Evolutionary conservation across 2,329 filamentous ascomycete genomes (phyloP).

Genomic region (Talaromyces funiculosus): DNA sequence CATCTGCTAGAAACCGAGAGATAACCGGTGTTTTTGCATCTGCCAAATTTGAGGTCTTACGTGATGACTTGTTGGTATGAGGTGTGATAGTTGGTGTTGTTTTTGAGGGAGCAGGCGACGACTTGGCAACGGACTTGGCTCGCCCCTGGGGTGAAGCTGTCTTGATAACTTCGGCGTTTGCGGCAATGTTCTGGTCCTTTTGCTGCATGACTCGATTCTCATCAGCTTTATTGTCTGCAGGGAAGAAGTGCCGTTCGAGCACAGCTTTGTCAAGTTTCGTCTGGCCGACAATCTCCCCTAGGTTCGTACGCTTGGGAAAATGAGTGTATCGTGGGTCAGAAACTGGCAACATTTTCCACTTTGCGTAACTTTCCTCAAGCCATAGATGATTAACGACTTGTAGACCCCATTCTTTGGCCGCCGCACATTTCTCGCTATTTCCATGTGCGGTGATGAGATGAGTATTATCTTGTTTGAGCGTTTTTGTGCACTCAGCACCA

Average conservation of each 20-base stretch:
- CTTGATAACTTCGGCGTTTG: conserved; percentile 13
- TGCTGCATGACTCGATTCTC: conserved; percentile 28
- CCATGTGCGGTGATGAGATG: conserved; percentile 89
- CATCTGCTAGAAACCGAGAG: conserved; percentile 49
- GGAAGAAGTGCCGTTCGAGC: conserved; percentile 64
- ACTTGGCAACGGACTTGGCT: conserved; percentile 18
- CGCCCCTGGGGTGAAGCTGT: conserved; percentile 19
- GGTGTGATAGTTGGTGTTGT: conserved; percentile 10
- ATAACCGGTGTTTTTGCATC: conserved; percentile 50
- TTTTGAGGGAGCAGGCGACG: conserved; percentile 2
- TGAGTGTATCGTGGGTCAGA: conserved; percentile 72
- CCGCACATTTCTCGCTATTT: conserved; percentile 86
- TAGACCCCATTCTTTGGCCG: conserved; percentile 87
- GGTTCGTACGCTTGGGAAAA: conserved; percentile 83
- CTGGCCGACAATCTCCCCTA: conserved; percentile 88
- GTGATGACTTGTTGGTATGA: conserved; percentile 22
- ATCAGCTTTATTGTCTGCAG: conserved; percentile 25
- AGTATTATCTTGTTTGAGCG: conserved; percentile 90
- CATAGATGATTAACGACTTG: conserved; percentile 90
- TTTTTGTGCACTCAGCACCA: conserved; percentile 88
- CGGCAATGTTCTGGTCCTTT: conserved; percentile 30
- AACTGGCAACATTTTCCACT: conserved; percentile 68
- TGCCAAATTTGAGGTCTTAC: conserved; percentile 24
- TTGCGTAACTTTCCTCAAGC: conserved; percentile 95
- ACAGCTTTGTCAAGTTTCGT: conserved; percentile 71